Evolutionary conservation across 208 protist genomes (phyloP).

Genomic region (Porcisia deanei): DNA sequence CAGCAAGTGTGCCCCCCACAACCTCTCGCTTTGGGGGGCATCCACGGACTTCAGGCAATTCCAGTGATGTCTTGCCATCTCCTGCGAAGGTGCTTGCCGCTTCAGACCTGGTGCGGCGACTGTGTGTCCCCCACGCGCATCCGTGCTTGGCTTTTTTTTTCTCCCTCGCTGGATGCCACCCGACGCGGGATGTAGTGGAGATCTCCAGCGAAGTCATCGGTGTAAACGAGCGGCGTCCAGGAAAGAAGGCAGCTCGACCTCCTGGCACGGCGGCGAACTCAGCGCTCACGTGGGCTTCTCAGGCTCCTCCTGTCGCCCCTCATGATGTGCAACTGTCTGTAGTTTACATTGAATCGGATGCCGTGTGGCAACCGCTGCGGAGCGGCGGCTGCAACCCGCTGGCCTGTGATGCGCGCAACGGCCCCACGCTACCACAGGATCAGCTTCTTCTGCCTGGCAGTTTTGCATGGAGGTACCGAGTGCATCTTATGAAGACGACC

Average conservation of each 20-base stretch:
- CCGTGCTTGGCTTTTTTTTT: background rate
- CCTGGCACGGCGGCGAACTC: background rate
- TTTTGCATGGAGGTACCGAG: conserved; percentile 16
- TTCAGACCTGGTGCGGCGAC: conserved; percentile 20
- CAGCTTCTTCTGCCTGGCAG: conserved; percentile 7
- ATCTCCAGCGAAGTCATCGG: background rate
- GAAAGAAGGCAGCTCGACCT: conserved; percentile 3
- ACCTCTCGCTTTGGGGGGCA: background rate
- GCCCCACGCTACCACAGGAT: background rate
- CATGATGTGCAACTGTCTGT: conserved; percentile 27
- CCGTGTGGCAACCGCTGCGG: background rate
- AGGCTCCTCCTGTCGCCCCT: conserved; percentile 16
- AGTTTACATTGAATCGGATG: conserved; percentile 13
- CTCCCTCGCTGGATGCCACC: background rate
- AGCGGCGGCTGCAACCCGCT: background rate
- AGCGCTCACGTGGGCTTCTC: background rate
- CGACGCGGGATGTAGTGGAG: background rate
- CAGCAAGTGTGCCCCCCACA: background rate
- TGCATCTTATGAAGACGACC: conserved; percentile 7
- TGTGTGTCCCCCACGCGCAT: conserved; percentile 24
- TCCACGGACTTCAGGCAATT: background rate
- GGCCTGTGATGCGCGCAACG: background rate
- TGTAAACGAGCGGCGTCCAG: background rate
- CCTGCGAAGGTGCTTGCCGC: conserved; percentile 18
- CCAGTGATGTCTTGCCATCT: background rate